Conservation (phyloP, 345 rosid species). For the Erodium maritimum region DNA sequence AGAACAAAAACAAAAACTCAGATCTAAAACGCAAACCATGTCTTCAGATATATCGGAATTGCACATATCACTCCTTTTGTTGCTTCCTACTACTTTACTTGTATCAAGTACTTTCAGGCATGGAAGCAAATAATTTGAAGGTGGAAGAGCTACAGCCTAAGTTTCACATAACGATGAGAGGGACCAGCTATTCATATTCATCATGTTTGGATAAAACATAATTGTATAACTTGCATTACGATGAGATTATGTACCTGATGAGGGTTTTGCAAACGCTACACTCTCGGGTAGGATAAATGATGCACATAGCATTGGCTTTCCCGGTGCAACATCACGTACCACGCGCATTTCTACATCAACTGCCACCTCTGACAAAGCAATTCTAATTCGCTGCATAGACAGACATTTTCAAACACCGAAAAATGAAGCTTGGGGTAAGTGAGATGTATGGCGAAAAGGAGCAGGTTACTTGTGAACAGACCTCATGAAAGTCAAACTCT, state of each 20-base stretch:
- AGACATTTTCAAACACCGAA: not conserved
- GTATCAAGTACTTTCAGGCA: too few relatives aligned
- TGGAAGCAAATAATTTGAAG: too few relatives aligned
- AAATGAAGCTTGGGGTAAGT: not conserved
- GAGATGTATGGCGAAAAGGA: not conserved
- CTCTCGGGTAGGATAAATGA: constrained; percentile 64
- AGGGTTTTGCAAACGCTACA: constrained; percentile 44
- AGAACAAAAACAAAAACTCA: too few relatives aligned
- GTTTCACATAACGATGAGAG: too few relatives aligned
- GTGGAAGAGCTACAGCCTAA: too few relatives aligned
- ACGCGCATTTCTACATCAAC: constrained; percentile 61
- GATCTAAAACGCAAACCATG: too few relatives aligned
- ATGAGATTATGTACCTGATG: not conserved
- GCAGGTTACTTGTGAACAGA: constrained; percentile 2
- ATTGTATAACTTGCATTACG: not conserved
- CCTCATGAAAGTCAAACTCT: constrained; percentile 91
- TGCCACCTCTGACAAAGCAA: constrained; percentile 54
- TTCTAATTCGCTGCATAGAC: constrained; percentile 60
- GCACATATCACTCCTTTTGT: too few relatives aligned
- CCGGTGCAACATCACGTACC: constrained; percentile 78
- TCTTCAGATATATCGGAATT: too few relatives aligned
- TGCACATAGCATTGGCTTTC: constrained; percentile 90
- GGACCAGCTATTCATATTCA: too few relatives aligned
- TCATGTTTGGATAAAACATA: too few relatives aligned
- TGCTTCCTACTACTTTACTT: too few relatives aligned